Evolutionary conservation across 257 asterid species (phyloP).

Genomic region (Scutellaria barbata): DNA sequence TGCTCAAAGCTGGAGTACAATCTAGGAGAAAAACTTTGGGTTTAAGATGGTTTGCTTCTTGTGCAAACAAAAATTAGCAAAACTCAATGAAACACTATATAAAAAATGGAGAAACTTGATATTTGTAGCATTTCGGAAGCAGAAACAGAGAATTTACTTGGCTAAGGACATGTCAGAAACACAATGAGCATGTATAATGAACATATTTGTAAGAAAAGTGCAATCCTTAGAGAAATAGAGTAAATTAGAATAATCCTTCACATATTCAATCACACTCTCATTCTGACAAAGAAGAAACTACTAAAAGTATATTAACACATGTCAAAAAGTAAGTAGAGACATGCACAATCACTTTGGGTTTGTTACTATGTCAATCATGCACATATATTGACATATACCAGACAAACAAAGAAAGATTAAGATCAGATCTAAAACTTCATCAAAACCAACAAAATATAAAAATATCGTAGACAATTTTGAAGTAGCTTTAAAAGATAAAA

Average conservation of each 20-base stretch:
- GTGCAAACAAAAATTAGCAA: neutral
- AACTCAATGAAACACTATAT: neutral
- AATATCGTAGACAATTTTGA: neutral
- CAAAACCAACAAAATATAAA: neutral
- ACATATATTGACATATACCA: neutral
- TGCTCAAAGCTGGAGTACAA: no score
- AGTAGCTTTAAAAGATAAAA: conserved; percentile 18
- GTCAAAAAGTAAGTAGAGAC: neutral
- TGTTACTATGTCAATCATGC: neutral
- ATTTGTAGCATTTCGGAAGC: neutral
- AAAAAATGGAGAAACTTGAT: neutral
- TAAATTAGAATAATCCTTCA: neutral
- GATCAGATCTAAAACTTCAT: neutral
- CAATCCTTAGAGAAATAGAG: neutral
- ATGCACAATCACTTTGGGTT: neutral
- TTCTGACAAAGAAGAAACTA: neutral
- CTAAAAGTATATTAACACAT: neutral
- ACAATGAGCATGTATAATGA: neutral
- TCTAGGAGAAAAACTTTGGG: no score
- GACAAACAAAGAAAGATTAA: neutral
- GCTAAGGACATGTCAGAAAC: neutral
- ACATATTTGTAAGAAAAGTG: neutral
- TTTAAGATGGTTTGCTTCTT: neutral
- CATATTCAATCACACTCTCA: neutral
- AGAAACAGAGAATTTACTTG: neutral